Evolutionary conservation across 495 filamentous ascomycete species (phyloP), one percentile per base, ranked within the genome.

Genomic region (Hypoxylon cercidicola): DNA sequence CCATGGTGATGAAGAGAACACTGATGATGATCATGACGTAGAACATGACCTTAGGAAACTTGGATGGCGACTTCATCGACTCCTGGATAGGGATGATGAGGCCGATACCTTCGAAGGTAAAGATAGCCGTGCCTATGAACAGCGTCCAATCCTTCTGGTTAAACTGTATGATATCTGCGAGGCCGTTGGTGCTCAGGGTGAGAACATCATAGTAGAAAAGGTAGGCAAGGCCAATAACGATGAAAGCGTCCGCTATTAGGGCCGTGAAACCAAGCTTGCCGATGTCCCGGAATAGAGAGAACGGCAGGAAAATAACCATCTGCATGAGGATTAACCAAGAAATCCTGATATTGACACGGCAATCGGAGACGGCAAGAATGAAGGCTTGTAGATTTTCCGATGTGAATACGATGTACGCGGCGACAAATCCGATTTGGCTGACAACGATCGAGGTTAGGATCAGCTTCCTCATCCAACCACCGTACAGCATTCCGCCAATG

Each of bases 51-150:
- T 81, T 84, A 19, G 93, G 92, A 72, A 99, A 97, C 69, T 96
- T 92, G 50, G 87, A 82, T 1, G 92, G 95, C 46, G 91, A 80
- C 71, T 87, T 89, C 95, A 99, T 99, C 2, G 93, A 95, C 71
- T 95, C 92, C 77, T 99, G 96, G 57, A 99, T 98, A 2, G 95
- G 95, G 57, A 99, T 97, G 77, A 99, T 97, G n/a, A 99, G 85
- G 16, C 95, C 95, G 64, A 99, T 93, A 16, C 95, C 95, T 72
- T 99, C 95, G 65, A 97, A 99, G 4, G 95, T 99, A 80, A 99
- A 99, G 66, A 99, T 97, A 16, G 95, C 96, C 7, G 95, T 98
- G 65, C 95, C 95, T 69, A 99, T 97, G 75, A 98, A 97, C 32
- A 98, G 85, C 0, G 93, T 97, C 95, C 95, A 99, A 69, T 90